These are phyloP conservation scores for Cercospora sp. DNA, from an alignment of 2,329 filamentous ascomycete species.

Conservation along the genomic window DNA sequence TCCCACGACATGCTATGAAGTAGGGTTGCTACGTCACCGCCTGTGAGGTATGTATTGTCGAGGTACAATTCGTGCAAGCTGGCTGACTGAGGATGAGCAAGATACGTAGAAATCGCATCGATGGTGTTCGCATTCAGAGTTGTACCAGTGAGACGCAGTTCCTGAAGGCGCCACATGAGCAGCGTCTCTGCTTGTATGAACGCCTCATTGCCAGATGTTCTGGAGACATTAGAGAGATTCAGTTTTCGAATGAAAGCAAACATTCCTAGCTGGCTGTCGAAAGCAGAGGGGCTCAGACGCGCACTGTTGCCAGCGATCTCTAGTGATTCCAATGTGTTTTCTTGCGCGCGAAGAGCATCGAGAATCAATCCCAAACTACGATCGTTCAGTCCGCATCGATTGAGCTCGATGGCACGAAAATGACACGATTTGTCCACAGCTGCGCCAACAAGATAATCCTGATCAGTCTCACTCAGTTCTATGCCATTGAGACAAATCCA, in stretches of 20 bases:
- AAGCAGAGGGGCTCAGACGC: conserved; percentile 62
- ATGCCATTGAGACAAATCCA: conserved; percentile 71
- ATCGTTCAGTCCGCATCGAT: conserved; percentile 61
- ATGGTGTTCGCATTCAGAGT: conserved; percentile 63
- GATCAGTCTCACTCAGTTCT: conserved; percentile 67
- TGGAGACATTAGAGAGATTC: conserved; percentile 64
- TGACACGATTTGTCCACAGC: conserved; percentile 65
- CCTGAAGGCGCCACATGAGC: conserved; percentile 66
- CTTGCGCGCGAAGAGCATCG: conserved; percentile 64
- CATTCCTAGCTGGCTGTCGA: conserved; percentile 65
- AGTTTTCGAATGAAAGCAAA: conserved; percentile 67
- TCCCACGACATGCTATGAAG: conserved; percentile 62
- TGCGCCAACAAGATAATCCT: conserved; percentile 68
- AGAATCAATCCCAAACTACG: conserved; percentile 62
- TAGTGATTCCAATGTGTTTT: conserved; percentile 65
- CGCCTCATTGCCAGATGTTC: conserved; percentile 62
- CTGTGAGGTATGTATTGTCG: conserved; percentile 66
- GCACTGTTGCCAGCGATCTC: conserved; percentile 68
- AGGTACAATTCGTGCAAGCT: conserved; percentile 62
- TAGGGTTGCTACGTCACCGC: conserved; percentile 64
- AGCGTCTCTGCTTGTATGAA: conserved; percentile 67
- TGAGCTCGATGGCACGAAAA: conserved; percentile 66
- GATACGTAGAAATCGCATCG: conserved; percentile 63
- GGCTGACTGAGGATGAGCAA: conserved; percentile 55
- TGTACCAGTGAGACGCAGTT: conserved; percentile 65